Conservation (phyloP, 2,329 filamentous ascomycete genomes). For the Colletotrichum sp. region DNA sequence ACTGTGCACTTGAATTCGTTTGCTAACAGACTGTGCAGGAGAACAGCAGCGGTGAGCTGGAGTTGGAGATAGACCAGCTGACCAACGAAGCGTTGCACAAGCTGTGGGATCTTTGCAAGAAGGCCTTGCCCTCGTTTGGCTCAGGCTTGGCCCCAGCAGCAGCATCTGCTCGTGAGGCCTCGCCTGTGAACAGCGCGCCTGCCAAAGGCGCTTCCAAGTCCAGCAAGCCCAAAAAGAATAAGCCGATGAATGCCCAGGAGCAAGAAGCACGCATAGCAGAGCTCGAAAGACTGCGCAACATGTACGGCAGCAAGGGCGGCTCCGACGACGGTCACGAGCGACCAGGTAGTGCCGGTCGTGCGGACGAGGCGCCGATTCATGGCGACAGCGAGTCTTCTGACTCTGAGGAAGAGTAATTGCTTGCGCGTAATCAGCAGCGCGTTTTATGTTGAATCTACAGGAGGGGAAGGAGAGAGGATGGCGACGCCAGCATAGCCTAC, state of each 20-base stretch:
- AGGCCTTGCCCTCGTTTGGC: conserved; percentile 44
- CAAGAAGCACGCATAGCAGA: conserved; percentile 70
- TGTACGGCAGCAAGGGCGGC: conserved; percentile 34
- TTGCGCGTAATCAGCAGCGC: not conserved
- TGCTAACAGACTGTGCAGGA: conserved; percentile 42
- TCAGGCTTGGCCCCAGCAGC: conserved; percentile 33
- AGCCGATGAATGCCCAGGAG: conserved; percentile 75
- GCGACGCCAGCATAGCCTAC: not conserved
- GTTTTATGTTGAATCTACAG: not conserved
- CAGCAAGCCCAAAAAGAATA: conserved; percentile 72
- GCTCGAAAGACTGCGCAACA: conserved; percentile 58
- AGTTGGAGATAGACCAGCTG: conserved; percentile 64
- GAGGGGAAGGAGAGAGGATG: not conserved
- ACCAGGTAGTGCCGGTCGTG: conserved; percentile 20
- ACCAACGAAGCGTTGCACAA: conserved; percentile 60
- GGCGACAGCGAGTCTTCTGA: conserved; percentile 45
- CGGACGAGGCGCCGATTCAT: conserved; percentile 24
- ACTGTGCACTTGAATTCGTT: conserved; percentile 24
- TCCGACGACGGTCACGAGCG: conserved; percentile 35
- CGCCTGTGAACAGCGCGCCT: conserved; percentile 32
- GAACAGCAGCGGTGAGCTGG: conserved; percentile 63
- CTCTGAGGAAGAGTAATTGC: conserved; percentile 47
- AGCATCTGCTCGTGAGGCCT: conserved; percentile 28
- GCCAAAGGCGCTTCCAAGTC: conserved; percentile 36
- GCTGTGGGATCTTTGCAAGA: conserved; percentile 52